Conservation (phyloP, 1,139 yeast genomes). For the Debaryomyces psychrophilus region DNA sequence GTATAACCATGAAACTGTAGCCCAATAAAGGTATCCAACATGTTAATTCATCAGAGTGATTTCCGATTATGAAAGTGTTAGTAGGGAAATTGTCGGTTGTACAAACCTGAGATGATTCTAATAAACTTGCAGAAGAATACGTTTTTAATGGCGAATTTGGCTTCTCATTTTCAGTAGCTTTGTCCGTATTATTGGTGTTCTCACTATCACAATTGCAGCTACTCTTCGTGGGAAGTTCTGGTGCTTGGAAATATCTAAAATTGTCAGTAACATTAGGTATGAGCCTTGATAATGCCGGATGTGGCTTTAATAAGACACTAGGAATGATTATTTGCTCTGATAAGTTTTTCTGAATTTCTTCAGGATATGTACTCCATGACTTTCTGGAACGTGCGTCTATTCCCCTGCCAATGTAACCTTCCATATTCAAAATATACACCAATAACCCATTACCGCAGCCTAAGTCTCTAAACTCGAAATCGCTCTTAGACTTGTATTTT, state of each 20-base stretch:
- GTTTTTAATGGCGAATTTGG: slow-evolving; percentile 38
- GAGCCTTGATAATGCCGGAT: slow-evolving; percentile 56
- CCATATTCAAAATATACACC: slow-evolving; percentile 72
- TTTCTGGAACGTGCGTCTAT: slow-evolving; percentile 89
- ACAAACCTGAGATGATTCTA: slow-evolving; percentile 59
- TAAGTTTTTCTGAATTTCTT: slow-evolving; percentile 56
- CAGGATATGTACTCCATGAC: slow-evolving; percentile 80
- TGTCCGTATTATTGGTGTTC: slow-evolving; percentile 8
- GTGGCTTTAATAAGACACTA: slow-evolving; percentile 65
- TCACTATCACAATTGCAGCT: slow-evolving; percentile 2
- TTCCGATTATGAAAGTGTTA: slow-evolving; percentile 84
- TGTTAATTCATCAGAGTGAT: slow-evolving; percentile 93
- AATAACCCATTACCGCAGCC: slow-evolving; percentile 96
- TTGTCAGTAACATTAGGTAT: slow-evolving; percentile 61
- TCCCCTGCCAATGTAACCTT: slow-evolving; percentile 83
- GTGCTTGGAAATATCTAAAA: slow-evolving; percentile 61
- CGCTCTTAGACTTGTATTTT: slow-evolving; percentile 50
- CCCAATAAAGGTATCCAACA: slow-evolving; percentile 94
- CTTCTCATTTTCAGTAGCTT: slow-evolving; percentile 4
- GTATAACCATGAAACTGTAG: slow-evolving; percentile 86
- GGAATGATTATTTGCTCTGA: slow-evolving; percentile 84
- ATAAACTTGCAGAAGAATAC: slow-evolving; percentile 51
- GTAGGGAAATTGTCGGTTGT: slow-evolving; percentile 67
- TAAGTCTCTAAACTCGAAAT: slow-evolving; percentile 78
- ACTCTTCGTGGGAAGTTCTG: slow-evolving; percentile 24